Evolutionary conservation across 2,329 filamentous ascomycete genomes (phyloP).

Genomic region (Cercospora brassicicola): DNA sequence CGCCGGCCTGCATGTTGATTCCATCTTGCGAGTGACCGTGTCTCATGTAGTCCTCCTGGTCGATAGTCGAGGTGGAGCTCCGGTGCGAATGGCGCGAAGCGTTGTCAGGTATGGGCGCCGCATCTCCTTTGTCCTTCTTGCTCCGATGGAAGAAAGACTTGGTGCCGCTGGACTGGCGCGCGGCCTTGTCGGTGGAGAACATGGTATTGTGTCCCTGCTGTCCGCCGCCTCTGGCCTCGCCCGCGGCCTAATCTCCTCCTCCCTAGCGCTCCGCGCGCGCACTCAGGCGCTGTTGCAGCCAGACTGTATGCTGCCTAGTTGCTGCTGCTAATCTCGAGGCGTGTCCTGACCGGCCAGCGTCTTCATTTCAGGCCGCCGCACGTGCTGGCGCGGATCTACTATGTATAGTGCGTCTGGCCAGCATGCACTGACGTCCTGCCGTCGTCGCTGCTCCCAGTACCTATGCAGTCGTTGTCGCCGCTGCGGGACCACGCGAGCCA

Average conservation of each 20-base stretch:
- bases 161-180: conserved; percentile 76
- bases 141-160: conserved; percentile 83
- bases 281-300: conserved; percentile 12
- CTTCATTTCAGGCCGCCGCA: conserved; percentile 4
- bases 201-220: conserved; percentile 25
- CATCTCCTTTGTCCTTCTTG: conserved; percentile 70
- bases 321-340: not conserved
- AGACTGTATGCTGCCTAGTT: not conserved
- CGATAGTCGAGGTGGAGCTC: conserved; percentile 52
- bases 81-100: conserved; percentile 70
- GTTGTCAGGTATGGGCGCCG: conserved; percentile 59
- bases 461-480: not conserved
- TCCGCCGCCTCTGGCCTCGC: not conserved
- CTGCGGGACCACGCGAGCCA: not conserved
- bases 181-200: conserved; percentile 63
- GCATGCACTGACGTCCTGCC: not conserved
- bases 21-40: conserved; percentile 46
- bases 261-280: conserved; percentile 24
- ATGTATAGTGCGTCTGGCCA: conserved; percentile 2
- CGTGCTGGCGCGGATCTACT: conserved; percentile 8
- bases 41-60: conserved; percentile 31
- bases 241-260: conserved; percentile 7
- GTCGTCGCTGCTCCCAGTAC: not conserved
- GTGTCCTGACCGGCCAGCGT: not conserved
- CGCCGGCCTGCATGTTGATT: conserved; percentile 73